These are phyloP conservation scores for Alternaria solani DNA, from an alignment of 2,329 filamentous ascomycete species.

Conservation along the genomic window DNA sequence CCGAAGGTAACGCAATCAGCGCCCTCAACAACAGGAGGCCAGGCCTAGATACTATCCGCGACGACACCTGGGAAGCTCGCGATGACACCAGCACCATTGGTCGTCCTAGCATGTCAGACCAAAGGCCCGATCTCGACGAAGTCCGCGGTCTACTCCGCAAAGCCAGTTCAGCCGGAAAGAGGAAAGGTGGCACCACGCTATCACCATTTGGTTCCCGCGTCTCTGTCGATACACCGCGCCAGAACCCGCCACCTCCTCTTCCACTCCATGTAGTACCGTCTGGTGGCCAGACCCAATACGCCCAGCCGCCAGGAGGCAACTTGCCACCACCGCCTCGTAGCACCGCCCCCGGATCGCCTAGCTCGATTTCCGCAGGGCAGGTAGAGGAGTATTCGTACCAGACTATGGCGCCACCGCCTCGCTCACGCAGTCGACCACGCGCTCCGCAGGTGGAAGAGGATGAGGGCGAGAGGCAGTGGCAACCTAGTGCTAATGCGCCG, in stretches of 20 bases:
- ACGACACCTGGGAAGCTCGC: conserved; percentile 55
- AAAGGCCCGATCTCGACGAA: conserved; percentile 56
- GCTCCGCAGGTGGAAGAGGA: conserved; percentile 29
- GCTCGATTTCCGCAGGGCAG: conserved; percentile 42
- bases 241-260: conserved; percentile 39
- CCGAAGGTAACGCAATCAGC: conserved; percentile 54
- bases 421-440: conserved; percentile 29
- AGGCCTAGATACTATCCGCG: conserved; percentile 54
- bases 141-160: conserved; percentile 56
- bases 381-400: conserved; percentile 47
- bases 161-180: conserved; percentile 55
- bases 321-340: conserved; percentile 30
- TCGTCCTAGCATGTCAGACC: conserved; percentile 52
- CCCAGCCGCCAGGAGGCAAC: conserved; percentile 26
- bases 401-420: conserved; percentile 42
- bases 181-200: conserved; percentile 43
- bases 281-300: conserved; percentile 33
- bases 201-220: conserved; percentile 30
- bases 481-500: conserved; percentile 4
- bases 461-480: conserved; percentile 26
- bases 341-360: conserved; percentile 40
- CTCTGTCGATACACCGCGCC: conserved; percentile 28
- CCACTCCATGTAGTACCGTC: conserved; percentile 39
- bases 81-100: conserved; percentile 50
- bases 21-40: conserved; percentile 56